Evolutionary conservation across 2,329 filamentous ascomycete genomes (phyloP), one percentile per base, ranked within the genome.

Genomic region (Sclerotinia glacialis): DNA sequence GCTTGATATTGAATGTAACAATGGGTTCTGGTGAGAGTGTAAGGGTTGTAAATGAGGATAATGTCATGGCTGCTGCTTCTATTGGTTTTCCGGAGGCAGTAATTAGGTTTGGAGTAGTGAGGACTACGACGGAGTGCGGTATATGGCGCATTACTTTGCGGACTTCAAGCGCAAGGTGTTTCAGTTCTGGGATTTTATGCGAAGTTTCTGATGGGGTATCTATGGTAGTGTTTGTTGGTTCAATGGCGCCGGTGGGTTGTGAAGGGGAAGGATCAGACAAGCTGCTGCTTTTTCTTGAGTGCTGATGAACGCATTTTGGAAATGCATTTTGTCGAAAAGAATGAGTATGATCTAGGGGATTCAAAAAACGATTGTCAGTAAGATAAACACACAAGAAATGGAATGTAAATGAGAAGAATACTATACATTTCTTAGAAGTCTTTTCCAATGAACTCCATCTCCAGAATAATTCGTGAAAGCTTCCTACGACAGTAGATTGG

Each of bases 31-130:
- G 74, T n/a, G 68, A 68, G 11, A 77, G 67, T 2, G 74, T 71
- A 3, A 76, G 64, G 9, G 74, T 74, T 1, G 71, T 75, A 62
- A 77, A 75, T 5, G 76, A 77, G 6, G 76, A 77, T n/a, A 77
- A 52, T 11, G 75, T 74, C 71, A 76, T 76, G 8, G 72, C 74
- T 37, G 44, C 71, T 64, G 47, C 63, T 67, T 12, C 65, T 42
- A 18, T 23, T 64, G 26, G 26, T 61, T 21, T 14, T 11, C 21
- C 28, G 31, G 26, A 8, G 23, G 9, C 5, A 44, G 28, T 8
- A 49, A 46, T 6, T 23, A 28, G 21, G 21, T 53, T 47, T 40
- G 49, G 47, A 14, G 74, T 71, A 8, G 74, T 74, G 26, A 75
- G 66, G 28, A 76, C 69, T 3, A 75, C 74, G 18, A 76, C 73